A percentile compares a stretch with the other conserved stretches of the same genome.
Conservation (phyloP, 2,329 filamentous ascomycete species). For the Mycosphaerella sp. region DNA sequence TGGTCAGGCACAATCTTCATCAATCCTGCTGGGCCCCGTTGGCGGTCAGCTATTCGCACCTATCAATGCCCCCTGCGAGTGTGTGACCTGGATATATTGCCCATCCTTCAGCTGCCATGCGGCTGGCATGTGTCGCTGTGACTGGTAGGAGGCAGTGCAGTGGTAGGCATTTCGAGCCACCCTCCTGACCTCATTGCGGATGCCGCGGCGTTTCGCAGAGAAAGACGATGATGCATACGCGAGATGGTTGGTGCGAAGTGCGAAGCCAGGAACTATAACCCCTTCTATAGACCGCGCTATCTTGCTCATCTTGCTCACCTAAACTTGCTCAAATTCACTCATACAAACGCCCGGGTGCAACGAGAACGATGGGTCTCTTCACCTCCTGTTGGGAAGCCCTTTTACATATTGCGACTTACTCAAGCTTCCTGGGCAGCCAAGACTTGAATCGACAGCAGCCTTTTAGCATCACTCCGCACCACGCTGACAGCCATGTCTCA, state of each 20-base stretch:
- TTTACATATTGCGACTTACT: conserved; percentile 11
- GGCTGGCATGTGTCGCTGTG: background rate
- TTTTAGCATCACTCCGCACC: conserved; percentile 1
- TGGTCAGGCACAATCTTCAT: background rate
- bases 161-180: background rate
- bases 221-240: background rate
- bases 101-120: background rate
- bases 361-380: conserved; percentile 13
- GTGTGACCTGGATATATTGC: background rate
- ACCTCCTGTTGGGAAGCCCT: conserved; percentile 18
- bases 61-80: background rate
- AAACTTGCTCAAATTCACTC: background rate
- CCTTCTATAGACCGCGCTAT: background rate
- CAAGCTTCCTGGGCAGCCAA: conserved; percentile 3
- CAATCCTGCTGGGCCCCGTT: background rate
- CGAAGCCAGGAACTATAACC: background rate
- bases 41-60: background rate
- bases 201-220: background rate
- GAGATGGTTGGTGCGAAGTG: background rate
- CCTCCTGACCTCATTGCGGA: background rate
- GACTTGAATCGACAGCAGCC: conserved; percentile 6
- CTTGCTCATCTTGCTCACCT: background rate
- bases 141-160: background rate
- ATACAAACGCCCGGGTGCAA: background rate
- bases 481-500: background rate